Percentiles rank a stretch among this genome's conserved stretches.
Conservation (phyloP, 176 grass and related monocot genomes). For the Cocos nucifera region DNA sequence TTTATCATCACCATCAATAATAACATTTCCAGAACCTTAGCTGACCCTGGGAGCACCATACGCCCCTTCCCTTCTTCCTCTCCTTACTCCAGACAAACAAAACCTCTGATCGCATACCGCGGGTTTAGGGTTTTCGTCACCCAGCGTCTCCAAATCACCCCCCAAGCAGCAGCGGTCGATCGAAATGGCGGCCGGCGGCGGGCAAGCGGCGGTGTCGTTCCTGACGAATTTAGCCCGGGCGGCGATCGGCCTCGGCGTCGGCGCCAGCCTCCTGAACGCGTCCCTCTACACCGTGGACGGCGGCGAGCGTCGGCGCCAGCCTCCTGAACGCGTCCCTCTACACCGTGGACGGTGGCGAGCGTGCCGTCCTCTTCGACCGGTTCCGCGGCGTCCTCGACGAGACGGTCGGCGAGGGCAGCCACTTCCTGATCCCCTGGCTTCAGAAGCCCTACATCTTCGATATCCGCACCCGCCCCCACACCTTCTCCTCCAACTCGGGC, state of each 20-base stretch:
- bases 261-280: slow-evolving; percentile 47
- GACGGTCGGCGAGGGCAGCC: slow-evolving; percentile 80
- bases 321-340: slow-evolving; percentile 65
- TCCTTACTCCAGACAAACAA: too few relatives aligned
- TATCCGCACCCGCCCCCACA: slow-evolving; percentile 94
- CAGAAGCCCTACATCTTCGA: slow-evolving; percentile 97
- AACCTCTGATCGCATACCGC: too few relatives aligned
- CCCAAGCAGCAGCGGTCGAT: too few relatives aligned
- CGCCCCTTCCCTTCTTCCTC: too few relatives aligned
- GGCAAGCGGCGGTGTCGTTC: slow-evolving; percentile 53
- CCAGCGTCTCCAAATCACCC: too few relatives aligned
- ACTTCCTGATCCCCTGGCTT: slow-evolving; percentile 94
- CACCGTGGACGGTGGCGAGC: slow-evolving; percentile 91
- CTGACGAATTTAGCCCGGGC: slow-evolving; percentile 65
- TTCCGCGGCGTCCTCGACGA: slow-evolving; percentile 80
- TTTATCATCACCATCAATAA: too few relatives aligned
- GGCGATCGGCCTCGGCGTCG: slow-evolving; percentile 53
- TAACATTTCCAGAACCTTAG: too few relatives aligned
- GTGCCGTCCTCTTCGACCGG: slow-evolving; percentile 90
- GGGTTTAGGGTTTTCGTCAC: too few relatives aligned
- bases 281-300: slow-evolving; percentile 95
- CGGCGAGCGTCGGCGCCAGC: slow-evolving; percentile 69
- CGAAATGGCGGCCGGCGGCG: slow-evolving; percentile 21
- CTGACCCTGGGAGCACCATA: too few relatives aligned
- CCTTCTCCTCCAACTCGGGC: slow-evolving; percentile 93